phyloP scores from a whole-genome alignment of 306 rosid species.

The Pterocarpus macrocarpus region DNA sequence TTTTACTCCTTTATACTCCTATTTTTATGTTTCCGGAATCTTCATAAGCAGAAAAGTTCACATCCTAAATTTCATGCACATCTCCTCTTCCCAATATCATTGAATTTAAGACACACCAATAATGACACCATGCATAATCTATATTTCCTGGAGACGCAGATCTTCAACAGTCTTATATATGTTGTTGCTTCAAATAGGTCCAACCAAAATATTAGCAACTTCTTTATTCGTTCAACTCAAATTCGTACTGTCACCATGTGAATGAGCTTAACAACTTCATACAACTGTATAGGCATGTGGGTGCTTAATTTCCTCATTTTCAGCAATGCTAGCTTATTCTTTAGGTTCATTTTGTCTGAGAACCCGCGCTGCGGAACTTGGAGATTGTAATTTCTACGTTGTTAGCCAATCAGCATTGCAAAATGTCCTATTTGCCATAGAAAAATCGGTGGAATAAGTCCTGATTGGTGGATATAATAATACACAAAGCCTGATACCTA shows the following conservation, averaged over 20 bases:
- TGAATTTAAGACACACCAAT: slow-evolving; percentile 20
- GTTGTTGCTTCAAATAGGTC: neutral
- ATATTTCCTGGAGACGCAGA: neutral
- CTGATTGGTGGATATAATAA: neutral
- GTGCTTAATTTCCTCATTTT: slow-evolving; percentile 34
- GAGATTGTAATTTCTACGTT: neutral
- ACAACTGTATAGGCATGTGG: slow-evolving; percentile 5
- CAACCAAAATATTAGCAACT: too few species aligned
- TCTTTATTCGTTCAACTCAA: too few species aligned
- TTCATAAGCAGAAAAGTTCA: neutral
- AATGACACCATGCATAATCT: neutral
- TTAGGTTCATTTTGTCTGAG: slow-evolving; percentile 18
- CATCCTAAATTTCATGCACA: neutral
- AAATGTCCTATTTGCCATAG: slow-evolving; percentile 7
- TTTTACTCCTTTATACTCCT: neutral
- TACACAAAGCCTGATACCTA: slow-evolving; percentile 30
- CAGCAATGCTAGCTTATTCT: slow-evolving; percentile 2
- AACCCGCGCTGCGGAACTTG: slow-evolving; percentile 37
- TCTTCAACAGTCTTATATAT: neutral
- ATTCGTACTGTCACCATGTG: neutral
- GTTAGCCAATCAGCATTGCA: slow-evolving; percentile 44
- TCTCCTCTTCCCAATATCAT: slow-evolving; percentile 14
- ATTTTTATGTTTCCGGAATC: too few species aligned
- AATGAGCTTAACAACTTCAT: slow-evolving; percentile 3
- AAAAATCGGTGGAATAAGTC: slow-evolving; percentile 16